Base-by-base conservation (phyloP, 179 eudicot species). In the Pouteria campechiana region DNA sequence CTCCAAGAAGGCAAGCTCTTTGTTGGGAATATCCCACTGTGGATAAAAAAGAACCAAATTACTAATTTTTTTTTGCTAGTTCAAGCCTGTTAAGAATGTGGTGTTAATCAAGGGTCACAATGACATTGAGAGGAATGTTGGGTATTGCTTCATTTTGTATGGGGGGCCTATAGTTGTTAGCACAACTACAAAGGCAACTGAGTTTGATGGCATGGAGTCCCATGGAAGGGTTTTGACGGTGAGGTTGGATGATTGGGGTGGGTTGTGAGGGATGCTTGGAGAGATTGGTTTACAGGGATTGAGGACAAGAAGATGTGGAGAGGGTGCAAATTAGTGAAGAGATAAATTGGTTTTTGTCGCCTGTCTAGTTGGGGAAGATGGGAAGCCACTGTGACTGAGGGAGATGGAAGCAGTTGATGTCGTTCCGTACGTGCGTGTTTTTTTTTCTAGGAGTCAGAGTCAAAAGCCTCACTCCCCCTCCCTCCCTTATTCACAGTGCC, bases 121-220 rank as follows among this genome's bases (percentile, higher is more conserved):
- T 4, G 79, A 89, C 23, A 13, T 57, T 33, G 79, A 76, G 45
- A 78, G 79, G 62, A 89, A 85, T 52, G 51, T 78, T 69, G 97
- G 97, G 18, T 85, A 73, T 68, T 93, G 95, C 57, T 89, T 89
- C 45, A 81, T 89, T 21, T 65, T 89, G 2, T 89, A 60, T 28
- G 73, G 52, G 15, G 94, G 87, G 20, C 20, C 48, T 1, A 44
- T 41, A 8, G 79, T 80, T 6, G 93, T 60, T 6, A 66, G 68
- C 45, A 53, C 81, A 4, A 93, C 97, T 1, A 53, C 69, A 65
- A 72, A 72, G 67, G 97, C 97, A 8, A 89, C 78, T 28, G 97
- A 85, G 72, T 89, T 89, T 57, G 97, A 89, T 30, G 97, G 97
- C 13, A 74, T 85, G 43, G 97, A 89, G 63, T 89, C 81, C 38